Evolutionary conservation across 495 filamentous ascomycete genomes (phyloP), one percentile per base, ranked within the genome.

Genomic region (Cercophora sp.): DNA sequence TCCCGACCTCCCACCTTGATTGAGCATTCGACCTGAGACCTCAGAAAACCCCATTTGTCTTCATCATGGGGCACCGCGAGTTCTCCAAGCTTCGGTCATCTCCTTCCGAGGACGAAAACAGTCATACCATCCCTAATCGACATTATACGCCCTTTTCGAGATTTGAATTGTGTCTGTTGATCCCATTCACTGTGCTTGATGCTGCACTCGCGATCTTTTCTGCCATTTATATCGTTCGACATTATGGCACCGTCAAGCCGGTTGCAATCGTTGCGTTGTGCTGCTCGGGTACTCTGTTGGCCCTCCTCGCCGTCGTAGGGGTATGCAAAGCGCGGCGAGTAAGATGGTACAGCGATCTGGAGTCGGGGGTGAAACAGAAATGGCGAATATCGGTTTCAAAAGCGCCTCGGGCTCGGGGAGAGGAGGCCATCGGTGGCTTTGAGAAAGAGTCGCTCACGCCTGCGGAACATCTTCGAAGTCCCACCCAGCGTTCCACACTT

Each of bases 151-250:
- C 18, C 4, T 56, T 56, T 20, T 36, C 48, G 13, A 19, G 40
- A 13, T n/a, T 51, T 2, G 54, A 56, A 34, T 29, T 51, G 32
- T 41, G 20, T 11, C 40, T 56, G 0, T 19, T 56, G 27, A 19
- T 50, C 16, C 31, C 48, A 6, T 16, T 56, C 11, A 31, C 31
- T 1, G 16, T 31, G 0, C 46, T 51, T 13, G 39, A 47, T 1
- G 20, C 40, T 8, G 32, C 29, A 13, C 15, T 51, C 36, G 39
- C n/a, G 1, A 24, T 34, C 1, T 56, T 37, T 40, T 26, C 39
- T 13, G 20, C 34, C 54, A 23, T 51, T 25, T 56, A 56, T 15
- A 51, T 51, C 19, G 15, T 51, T 8, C 40, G 45, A 16, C 54
- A 56, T 19, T 40, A 25, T 4, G 41, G 25, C 3, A 25, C 37